Evolutionary conservation across 441 rosid species (phyloP), one percentile per base, ranked within the genome.

Genomic region (Arabidopsis hybrid): DNA sequence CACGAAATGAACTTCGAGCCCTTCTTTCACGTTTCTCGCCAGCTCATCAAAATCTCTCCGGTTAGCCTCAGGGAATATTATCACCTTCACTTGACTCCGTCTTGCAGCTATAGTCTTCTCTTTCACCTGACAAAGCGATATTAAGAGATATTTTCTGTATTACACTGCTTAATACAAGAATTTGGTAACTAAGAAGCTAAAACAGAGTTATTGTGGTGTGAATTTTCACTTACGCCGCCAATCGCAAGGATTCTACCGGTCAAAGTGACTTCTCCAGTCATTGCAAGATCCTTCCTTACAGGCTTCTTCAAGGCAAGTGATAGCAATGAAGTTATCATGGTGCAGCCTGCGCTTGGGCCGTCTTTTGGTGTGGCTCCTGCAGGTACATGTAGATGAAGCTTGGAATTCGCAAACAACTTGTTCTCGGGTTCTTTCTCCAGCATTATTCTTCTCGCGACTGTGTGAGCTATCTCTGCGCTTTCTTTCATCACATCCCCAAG

Each of bases 401-500:
- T 89, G 73, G 96, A 60, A 59, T 88, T 83, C 57, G 89, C 87
- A 52, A 92, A 95, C 86, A 84, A 92, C 8, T 57, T 81, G 72
- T 83, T 91, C 21, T 71, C 83, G 0, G 91, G 91, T 9, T 88
- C 91, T 85, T 86, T 95, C 77, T 85, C 92, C 0, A 51, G 75
- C 77, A 92, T 73, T 78, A 89, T 81, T 52, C 83, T 86, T 79
- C 96, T 84, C 8, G 91, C 89, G 31, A 91, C 89, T 0, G 96
- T 91, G 84, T 91, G 93, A 63, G 99, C 98, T 11, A 95, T 88
- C 74, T 95, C 87, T 11, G 95, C 95, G 72, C 99, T 95, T 80
- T 95, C 99, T 82, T 92, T 95, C 99, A 95, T 95, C 60, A 92
- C 97, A 53, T 90, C 89, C n/a, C 97, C 98, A 1, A 92, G 95